Percentiles rank a stretch among this genome's conserved stretches.
Evolutionary conservation across 805 yeast species (phyloP).

Genomic region (Barnettozyma sucrosica): DNA sequence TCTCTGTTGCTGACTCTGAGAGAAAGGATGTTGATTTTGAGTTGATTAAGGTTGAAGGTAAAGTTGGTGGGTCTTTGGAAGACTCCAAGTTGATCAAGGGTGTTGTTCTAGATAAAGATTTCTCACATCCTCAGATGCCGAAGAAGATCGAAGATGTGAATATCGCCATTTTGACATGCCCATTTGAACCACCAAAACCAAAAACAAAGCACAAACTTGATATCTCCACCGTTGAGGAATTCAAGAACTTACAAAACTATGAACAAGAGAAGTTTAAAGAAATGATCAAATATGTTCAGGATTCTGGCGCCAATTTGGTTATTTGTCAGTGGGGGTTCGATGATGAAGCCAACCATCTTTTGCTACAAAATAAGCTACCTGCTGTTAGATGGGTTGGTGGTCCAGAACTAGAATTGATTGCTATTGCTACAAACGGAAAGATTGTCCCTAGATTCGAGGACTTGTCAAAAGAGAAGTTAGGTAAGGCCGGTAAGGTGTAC

Average conservation of each 20-base stretch:
- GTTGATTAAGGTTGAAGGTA: conserved; percentile 89
- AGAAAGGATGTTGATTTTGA: conserved; percentile 97
- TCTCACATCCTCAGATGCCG: conserved; percentile 98
- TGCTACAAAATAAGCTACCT: conserved; percentile 81
- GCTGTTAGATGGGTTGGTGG: conserved; percentile 99
- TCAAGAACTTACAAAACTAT: conserved; percentile 81
- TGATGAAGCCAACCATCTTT: conserved; percentile 94
- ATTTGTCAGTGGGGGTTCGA: conserved; percentile 99
- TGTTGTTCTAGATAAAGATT: conserved; percentile 91
- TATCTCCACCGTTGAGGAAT: conserved; percentile 90
- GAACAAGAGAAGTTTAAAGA: conserved; percentile 87
- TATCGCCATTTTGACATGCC: conserved; percentile 93
- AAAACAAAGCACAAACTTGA: conserved; percentile 97
- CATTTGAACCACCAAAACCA: conserved; percentile 99
- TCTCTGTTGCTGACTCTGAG: conserved; percentile 84
- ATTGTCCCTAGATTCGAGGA: conserved; percentile 98
- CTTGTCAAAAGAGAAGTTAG: conserved; percentile 72
- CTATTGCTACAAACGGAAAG: conserved; percentile 95
- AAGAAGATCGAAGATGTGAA: conserved; percentile 72
- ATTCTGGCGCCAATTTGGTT: conserved; percentile 90
- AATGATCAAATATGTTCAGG: conserved; percentile 84
- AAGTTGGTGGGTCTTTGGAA: conserved; percentile 88
- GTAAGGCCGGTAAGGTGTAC: conserved; percentile 76
- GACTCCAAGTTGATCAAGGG: conserved; percentile 86
- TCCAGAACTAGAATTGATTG: conserved; percentile 89